Evolutionary conservation across 768 basidiomycete species (phyloP).

Genomic region (Collybia sp.): DNA sequence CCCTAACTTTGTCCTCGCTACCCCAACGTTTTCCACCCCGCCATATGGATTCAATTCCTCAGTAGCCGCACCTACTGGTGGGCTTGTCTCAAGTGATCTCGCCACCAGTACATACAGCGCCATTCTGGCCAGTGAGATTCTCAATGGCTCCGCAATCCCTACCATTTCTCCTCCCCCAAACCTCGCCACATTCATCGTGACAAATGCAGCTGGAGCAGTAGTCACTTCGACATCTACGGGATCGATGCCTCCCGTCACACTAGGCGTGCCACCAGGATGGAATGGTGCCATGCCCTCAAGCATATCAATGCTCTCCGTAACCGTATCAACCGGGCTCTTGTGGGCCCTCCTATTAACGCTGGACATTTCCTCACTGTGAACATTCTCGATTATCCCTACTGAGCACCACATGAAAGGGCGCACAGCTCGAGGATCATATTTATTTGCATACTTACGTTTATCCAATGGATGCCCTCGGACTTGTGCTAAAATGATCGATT

Average conservation of each 20-base stretch:
- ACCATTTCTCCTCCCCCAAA: constrained; percentile 46
- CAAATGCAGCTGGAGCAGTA: constrained; percentile 48
- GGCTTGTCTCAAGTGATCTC: constrained; percentile 55
- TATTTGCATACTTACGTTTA: too few species aligned
- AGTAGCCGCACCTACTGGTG: constrained; percentile 46
- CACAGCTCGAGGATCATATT: too few species aligned
- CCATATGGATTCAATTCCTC: constrained; percentile 69
- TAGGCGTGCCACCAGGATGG: constrained; percentile 67
- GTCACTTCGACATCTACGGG: constrained; percentile 51
- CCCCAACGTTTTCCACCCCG: constrained; percentile 60
- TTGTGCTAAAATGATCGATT: too few species aligned
- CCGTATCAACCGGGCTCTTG: too few species aligned
- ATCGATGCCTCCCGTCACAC: constrained; percentile 38
- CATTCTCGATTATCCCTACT: too few species aligned
- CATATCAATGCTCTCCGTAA: not conserved
- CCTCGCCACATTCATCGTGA: constrained; percentile 51
- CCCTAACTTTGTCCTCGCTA: constrained; percentile 66
- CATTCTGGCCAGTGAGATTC: constrained; percentile 36
- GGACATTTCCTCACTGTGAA: too few species aligned
- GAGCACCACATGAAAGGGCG: too few species aligned
- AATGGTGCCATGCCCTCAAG: constrained; percentile 18
- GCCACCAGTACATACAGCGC: constrained; percentile 71
- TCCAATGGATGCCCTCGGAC: too few species aligned
- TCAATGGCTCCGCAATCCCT: constrained; percentile 54
- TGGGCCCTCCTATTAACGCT: too few species aligned